Percentiles rank a stretch among this genome's conserved stretches.
Conservation (phyloP, 2,329 filamentous ascomycete species). For the Alternaria postmessia region DNA sequence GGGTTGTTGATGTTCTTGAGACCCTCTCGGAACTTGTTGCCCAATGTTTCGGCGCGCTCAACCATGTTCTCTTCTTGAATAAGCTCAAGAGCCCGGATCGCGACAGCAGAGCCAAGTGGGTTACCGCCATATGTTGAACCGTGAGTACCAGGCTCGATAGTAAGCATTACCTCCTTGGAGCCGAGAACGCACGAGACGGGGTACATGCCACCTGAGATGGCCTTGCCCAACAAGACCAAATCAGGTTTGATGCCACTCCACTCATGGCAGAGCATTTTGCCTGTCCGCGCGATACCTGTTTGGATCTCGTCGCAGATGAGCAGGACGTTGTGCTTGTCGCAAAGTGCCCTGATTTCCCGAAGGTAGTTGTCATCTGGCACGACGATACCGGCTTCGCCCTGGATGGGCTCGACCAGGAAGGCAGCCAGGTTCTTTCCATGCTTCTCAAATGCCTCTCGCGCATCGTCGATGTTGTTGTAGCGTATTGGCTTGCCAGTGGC, state of each 20-base stretch:
- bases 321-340: slow-evolving; percentile 93
- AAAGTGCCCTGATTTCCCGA: slow-evolving; percentile 78
- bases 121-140: slow-evolving; percentile 99
- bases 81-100: slow-evolving; percentile 92
- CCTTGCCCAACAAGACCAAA: slow-evolving; percentile 93
- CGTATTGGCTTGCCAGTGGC: slow-evolving; percentile 78
- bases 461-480: slow-evolving; percentile 84
- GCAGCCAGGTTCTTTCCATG: slow-evolving; percentile 88
- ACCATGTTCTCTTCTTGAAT: slow-evolving; percentile 91
- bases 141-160: slow-evolving; percentile 94
- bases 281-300: slow-evolving; percentile 94
- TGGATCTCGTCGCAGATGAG: slow-evolving; percentile 99
- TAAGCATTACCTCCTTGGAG: slow-evolving; percentile 91
- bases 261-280: slow-evolving; percentile 90
- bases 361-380: slow-evolving; percentile 93
- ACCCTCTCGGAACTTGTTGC: slow-evolving; percentile 82
- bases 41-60: slow-evolving; percentile 80
- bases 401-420: slow-evolving; percentile 95
- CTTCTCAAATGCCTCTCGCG: slow-evolving; percentile 79
- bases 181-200: slow-evolving; percentile 94
- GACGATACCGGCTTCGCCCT: slow-evolving; percentile 96
- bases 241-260: slow-evolving; percentile 97
- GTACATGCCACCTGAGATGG: slow-evolving; percentile 98
- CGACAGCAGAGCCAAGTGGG: slow-evolving; percentile 92
- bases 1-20: slow-evolving; percentile 78